These are phyloP conservation scores for Panicum miliaceum DNA, from an alignment of 176 grass and related monocot species.

Conservation along the genomic window DNA sequence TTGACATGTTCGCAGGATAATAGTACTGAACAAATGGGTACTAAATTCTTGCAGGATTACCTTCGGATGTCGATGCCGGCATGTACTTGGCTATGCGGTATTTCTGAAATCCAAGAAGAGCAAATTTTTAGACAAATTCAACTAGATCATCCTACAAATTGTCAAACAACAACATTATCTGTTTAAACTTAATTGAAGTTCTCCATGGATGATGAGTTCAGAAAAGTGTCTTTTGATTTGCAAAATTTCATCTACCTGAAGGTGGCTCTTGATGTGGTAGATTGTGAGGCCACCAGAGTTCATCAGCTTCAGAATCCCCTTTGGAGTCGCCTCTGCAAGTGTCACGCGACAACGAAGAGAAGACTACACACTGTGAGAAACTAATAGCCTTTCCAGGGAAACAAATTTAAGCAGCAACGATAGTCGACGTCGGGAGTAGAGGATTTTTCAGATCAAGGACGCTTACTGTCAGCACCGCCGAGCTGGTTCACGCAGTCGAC, in stretches of 20 bases:
- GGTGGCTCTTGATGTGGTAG: conserved; percentile 95
- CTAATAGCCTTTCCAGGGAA: not conserved
- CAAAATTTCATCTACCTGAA: conserved; percentile 57
- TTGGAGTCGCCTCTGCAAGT: conserved; percentile 75
- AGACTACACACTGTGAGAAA: not conserved
- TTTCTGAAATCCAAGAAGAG: conserved; percentile 52
- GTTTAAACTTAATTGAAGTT: not conserved
- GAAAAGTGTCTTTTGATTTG: not conserved
- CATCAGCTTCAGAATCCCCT: conserved; percentile 93
- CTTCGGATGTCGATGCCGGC: conserved; percentile 69
- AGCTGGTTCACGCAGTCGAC: conserved; percentile 82
- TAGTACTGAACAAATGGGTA: not conserved
- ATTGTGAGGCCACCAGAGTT: conserved; percentile 81
- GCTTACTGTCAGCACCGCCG: conserved; percentile 83
- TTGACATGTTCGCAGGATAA: conserved; percentile 6
- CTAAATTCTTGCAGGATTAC: conserved; percentile 43
- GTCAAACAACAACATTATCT: not conserved
- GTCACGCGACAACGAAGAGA: conserved; percentile 3
- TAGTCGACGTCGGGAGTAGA: too few species aligned
- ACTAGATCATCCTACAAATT: conserved; percentile 23
- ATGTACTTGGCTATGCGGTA: conserved; percentile 81
- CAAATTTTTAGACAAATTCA: not conserved
- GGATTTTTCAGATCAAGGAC: not conserved
- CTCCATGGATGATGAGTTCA: not conserved
- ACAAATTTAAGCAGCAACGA: too few species aligned